Evolutionary conservation across 2,329 filamentous ascomycete genomes (phyloP), one percentile per base, ranked within the genome.

Genomic region (Triangularia setosa): DNA sequence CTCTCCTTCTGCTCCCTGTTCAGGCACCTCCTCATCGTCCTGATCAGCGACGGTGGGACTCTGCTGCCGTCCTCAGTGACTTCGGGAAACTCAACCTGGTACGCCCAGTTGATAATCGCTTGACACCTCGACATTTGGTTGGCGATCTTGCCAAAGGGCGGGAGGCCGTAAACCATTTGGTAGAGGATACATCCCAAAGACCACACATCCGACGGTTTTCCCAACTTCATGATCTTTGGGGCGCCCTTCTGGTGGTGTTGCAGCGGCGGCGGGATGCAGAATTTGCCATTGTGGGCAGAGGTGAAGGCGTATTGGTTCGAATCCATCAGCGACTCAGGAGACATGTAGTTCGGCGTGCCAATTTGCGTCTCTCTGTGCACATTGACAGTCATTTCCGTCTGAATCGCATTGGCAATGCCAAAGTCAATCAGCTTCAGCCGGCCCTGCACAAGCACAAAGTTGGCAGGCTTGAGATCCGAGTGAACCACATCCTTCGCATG

Each of bases 301-400:
- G 76, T 76, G 56, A 75, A 73, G 30, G 75, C 75, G 64, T 78
- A 78, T 61, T 77, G 74, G 70, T 96, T 96, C 25, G 88, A 90
- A 77, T 98, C 95, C 74, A 96, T 88, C 58, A 99, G 84, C 2
- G 91, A 93, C 78, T 99, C 95, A 0, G 95, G 95, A 1, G 92
- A 96, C 95, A 99, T 99, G 81, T 97, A 99, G 76, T 96, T 99
- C 3, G 95, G 93, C 0, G 95, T 99, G 63, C 96, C 95, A 67
- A 98, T 89, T 78, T 98, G 93, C 11, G 90, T 91, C 75, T 99
- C 95, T 64, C 95, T 91, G 77, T 99, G 95, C 11, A 99, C 93
- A 71, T 99, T 99, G 76, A 97, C 90, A 0, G 95, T 99, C 77
- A 97, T 88, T 74, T 98, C 95, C 1, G 89, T 91, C 78, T 96